phyloP scores from a whole-genome alignment of 2,329 filamentous ascomycete genomes.

The Paracoccidioides brasiliensis region DNA sequence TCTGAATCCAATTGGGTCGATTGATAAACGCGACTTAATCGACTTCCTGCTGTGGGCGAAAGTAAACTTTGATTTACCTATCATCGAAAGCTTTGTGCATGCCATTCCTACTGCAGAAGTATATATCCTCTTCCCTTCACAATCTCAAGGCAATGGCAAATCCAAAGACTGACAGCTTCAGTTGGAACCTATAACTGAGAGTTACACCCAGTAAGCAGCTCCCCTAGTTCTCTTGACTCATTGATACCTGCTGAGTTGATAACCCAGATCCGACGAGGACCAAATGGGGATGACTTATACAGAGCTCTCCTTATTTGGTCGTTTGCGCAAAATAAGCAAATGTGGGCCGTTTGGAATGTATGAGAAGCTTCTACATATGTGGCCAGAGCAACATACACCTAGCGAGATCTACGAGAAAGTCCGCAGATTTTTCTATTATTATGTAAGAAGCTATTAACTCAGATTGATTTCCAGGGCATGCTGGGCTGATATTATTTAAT shows the following conservation, averaged over 20 bases:
- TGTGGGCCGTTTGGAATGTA: conserved; percentile 42
- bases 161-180: conserved; percentile 15
- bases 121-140: not conserved
- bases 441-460: not conserved
- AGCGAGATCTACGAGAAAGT: conserved; percentile 23
- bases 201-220: conserved; percentile 35
- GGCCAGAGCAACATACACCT: conserved; percentile 18
- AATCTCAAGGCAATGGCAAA: not conserved
- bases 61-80: conserved; percentile 43
- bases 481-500: not conserved
- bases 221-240: not conserved
- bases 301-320: conserved; percentile 39
- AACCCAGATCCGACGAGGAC: conserved; percentile 35
- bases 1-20: conserved; percentile 42
- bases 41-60: conserved; percentile 52
- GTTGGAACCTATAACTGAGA: conserved; percentile 50
- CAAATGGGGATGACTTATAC: conserved; percentile 39
- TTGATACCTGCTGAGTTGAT: not conserved
- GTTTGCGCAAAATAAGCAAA: conserved; percentile 40
- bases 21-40: conserved; percentile 54
- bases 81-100: conserved; percentile 44
- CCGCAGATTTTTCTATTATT: conserved; percentile 24
- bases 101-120: conserved; percentile 44
- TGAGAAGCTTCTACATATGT: conserved; percentile 37
- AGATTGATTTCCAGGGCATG: not conserved